Conservation (phyloP, 2,329 filamentous ascomycete species). For the Rhynchosporium graminicola region DNA sequence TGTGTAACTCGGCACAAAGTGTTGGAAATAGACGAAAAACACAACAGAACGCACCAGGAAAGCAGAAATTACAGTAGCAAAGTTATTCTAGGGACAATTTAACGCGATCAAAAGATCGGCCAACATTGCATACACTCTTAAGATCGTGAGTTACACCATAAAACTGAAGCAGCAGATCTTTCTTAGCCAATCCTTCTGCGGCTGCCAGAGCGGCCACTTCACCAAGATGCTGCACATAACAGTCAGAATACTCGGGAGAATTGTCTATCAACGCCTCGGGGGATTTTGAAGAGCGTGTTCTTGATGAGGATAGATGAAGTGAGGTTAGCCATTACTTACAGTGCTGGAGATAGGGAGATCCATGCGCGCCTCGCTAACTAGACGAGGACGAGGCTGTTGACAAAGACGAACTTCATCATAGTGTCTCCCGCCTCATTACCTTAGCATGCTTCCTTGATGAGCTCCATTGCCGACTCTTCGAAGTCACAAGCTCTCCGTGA, state of each 20-base stretch:
- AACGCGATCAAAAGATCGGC: slow-evolving; percentile 5
- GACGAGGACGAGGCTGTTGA: slow-evolving; percentile 11
- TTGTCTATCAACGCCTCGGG: neutral
- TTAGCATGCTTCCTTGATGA: slow-evolving; percentile 33
- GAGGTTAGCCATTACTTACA: too few relatives aligned
- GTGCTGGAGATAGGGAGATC: neutral
- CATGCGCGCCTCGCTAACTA: slow-evolving; percentile 14
- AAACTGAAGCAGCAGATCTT: neutral
- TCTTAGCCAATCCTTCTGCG: slow-evolving; percentile 7
- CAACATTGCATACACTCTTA: neutral
- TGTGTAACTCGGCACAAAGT: neutral
- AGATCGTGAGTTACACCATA: neutral
- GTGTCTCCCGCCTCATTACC: neutral
- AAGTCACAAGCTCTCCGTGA: slow-evolving; percentile 42
- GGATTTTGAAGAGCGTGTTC: neutral
- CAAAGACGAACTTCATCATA: neutral
- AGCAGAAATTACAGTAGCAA: neutral
- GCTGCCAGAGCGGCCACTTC: slow-evolving; percentile 7
- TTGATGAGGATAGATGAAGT: neutral
- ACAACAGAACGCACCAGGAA: neutral
- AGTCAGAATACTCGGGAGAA: neutral
- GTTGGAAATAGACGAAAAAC: neutral
- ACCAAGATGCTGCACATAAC: slow-evolving; percentile 6
- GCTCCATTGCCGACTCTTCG: slow-evolving; percentile 27
- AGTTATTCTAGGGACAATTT: neutral